Percentiles rank a stretch among this genome's conserved stretches.
These are phyloP conservation scores for Limnanthes douglasii DNA, from an alignment of 345 rosid genomes.

Conservation along the genomic window DNA sequence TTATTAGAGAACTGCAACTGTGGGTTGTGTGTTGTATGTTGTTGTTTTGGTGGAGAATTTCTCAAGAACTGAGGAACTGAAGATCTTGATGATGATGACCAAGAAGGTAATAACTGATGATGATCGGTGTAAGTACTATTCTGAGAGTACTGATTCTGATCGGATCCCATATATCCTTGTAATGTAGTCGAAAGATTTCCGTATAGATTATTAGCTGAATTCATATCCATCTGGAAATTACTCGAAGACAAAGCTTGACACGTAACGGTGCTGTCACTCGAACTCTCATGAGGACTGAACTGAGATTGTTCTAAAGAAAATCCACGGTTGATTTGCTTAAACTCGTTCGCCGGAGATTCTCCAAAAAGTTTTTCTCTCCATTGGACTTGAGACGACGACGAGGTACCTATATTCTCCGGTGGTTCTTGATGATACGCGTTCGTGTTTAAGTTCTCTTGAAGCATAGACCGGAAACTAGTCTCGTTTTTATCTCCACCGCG, in stretches of 20 bases:
- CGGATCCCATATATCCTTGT: conserved; percentile 34
- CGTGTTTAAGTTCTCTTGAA: conserved; percentile 34
- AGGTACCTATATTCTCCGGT: conserved; percentile 6
- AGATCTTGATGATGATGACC: conserved; percentile 16
- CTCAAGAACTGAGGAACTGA: conserved; percentile 42
- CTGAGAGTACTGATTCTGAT: conserved; percentile 5
- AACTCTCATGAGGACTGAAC: conserved; percentile 31
- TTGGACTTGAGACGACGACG: conserved; percentile 16
- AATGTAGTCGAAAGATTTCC: conserved; percentile 20
- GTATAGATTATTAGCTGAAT: conserved; percentile 19
- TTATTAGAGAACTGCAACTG: conserved; percentile 56
- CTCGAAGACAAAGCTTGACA: conserved; percentile 19
- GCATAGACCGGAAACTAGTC: conserved; percentile 31
- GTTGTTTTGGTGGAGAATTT: conserved; percentile 35
- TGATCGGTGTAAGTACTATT: background rate
- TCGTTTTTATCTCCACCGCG: conserved; percentile 40
- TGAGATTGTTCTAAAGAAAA: conserved; percentile 33
- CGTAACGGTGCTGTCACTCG: conserved; percentile 26
- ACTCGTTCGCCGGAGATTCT: conserved; percentile 14
- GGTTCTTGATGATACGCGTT: conserved; percentile 23
- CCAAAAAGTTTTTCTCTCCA: conserved; percentile 9
- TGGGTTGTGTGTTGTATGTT: conserved; percentile 11
- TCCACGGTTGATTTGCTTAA: conserved; percentile 19
- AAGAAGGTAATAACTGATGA: conserved; percentile 22
- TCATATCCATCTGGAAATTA: conserved; percentile 21